Percentiles rank a stretch among this genome's conserved stretches.
phyloP scores from a whole-genome alignment of 108 stramenopile species.

The Nitzschia palea region DNA sequence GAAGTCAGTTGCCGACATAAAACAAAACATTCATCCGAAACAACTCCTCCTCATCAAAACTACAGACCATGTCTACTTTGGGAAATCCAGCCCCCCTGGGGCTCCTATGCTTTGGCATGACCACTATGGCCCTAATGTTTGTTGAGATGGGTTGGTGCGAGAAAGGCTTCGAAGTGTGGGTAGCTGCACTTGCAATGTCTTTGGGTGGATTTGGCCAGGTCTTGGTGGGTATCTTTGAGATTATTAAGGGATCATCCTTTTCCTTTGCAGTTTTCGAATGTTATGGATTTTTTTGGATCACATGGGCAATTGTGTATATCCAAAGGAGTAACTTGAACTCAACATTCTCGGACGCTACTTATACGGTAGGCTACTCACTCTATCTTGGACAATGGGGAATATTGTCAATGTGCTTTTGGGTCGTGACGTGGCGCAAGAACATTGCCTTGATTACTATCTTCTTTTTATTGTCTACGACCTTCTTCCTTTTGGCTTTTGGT shows the following conservation, averaged over 20 bases:
- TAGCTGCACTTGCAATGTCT: background rate
- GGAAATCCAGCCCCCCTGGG: conserved; percentile 9
- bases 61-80: background rate
- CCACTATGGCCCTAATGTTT: conserved; percentile 5
- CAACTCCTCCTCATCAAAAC: background rate
- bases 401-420: conserved; percentile 5
- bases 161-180: background rate
- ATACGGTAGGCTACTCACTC: background rate
- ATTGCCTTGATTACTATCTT: conserved; percentile 11
- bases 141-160: conserved; percentile 5
- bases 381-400: conserved; percentile 5
- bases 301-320: background rate
- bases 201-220: conserved; percentile 9
- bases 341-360: background rate
- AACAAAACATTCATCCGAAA: background rate
- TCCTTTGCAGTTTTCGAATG: conserved; percentile 1
- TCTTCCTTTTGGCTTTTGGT: conserved; percentile 13
- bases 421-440: conserved; percentile 26
- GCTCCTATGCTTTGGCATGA: conserved; percentile 1
- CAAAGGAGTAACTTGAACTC: background rate
- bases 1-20: background rate
- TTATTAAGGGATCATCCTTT: background rate
- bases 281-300: conserved; percentile 2
- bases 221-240: conserved; percentile 15
- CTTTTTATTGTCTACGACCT: conserved; percentile 12